Evolutionary conservation across 345 rosid species (phyloP).

Genomic region (Sonneratia alba): DNA sequence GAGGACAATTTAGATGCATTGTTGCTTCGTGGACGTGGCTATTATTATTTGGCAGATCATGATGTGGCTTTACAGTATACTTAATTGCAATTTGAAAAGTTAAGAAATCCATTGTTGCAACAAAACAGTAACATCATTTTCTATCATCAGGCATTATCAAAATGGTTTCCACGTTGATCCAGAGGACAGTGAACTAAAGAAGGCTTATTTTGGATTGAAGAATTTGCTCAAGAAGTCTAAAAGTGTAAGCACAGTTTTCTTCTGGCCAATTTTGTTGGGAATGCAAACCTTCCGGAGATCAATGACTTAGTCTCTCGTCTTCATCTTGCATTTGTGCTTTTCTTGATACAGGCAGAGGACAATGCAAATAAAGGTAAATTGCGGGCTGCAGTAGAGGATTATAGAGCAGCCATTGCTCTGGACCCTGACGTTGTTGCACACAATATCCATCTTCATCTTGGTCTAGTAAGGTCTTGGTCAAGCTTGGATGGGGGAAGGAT

Average conservation of each 20-base stretch:
- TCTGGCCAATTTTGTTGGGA: not conserved
- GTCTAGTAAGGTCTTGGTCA: slow-evolving; percentile 77
- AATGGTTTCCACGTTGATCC: slow-evolving; percentile 33
- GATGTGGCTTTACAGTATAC: too few relatives aligned
- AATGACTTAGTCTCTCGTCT: not conserved
- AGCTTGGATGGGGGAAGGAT: slow-evolving; percentile 40
- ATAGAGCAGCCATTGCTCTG: slow-evolving; percentile 67
- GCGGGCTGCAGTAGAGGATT: slow-evolving; percentile 91
- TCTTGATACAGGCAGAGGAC: slow-evolving; percentile 75
- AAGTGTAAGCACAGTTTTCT: slow-evolving; percentile 41
- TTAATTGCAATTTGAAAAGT: too few relatives aligned
- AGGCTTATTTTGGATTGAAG: slow-evolving; percentile 91
- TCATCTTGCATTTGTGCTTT: not conserved
- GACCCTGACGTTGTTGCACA: slow-evolving; percentile 80
- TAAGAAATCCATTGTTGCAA: too few relatives aligned
- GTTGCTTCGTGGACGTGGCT: too few relatives aligned
- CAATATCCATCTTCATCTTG: slow-evolving; percentile 85
- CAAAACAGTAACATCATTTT: too few relatives aligned
- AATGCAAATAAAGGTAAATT: slow-evolving; percentile 80
- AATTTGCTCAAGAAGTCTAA: slow-evolving; percentile 92
- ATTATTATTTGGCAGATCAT: too few relatives aligned
- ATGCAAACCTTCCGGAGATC: not conserved
- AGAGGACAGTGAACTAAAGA: slow-evolving; percentile 85
- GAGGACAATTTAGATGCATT: too few relatives aligned
- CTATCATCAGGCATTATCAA: too few relatives aligned